Percentiles rank a stretch among this genome's conserved stretches.
Conservation (phyloP, 108 stramenopile genomes). For the Epithemia pelagica region DNA sequence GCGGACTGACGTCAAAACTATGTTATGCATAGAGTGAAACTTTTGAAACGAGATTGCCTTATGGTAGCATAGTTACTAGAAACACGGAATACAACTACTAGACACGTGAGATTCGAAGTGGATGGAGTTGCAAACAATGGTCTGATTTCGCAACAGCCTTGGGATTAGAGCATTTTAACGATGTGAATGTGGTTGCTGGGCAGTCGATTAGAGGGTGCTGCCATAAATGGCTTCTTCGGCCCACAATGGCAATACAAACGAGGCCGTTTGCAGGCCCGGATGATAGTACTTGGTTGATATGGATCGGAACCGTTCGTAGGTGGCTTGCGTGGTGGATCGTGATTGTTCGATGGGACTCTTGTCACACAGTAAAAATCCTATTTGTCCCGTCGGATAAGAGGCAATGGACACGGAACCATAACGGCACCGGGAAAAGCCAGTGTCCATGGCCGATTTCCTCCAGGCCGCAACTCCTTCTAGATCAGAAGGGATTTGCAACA, state of each 20-base stretch:
- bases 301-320: slow-evolving; percentile 18
- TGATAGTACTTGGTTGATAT: slow-evolving; percentile 73
- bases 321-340: neutral
- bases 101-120: no score
- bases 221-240: slow-evolving; percentile 55
- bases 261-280: slow-evolving; percentile 53
- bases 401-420: slow-evolving; percentile 64
- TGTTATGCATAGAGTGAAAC: no score
- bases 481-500: slow-evolving; percentile 70
- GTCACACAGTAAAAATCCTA: slow-evolving; percentile 69
- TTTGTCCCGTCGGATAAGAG: slow-evolving; percentile 76
- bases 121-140: no score
- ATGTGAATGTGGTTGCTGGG: neutral
- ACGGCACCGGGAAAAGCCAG: slow-evolving; percentile 49
- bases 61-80: no score
- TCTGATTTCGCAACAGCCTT: no score
- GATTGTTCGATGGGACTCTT: slow-evolving; percentile 14
- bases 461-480: slow-evolving; percentile 51
- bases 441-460: slow-evolving; percentile 36
- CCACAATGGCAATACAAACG: slow-evolving; percentile 78
- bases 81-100: no score
- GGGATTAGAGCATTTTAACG: neutral
- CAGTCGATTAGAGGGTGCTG: neutral
- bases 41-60: no score
- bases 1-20: no score